phyloP scores from a whole-genome alignment of 805 yeast species.

The Yamadazyma paraphyllophila region DNA sequence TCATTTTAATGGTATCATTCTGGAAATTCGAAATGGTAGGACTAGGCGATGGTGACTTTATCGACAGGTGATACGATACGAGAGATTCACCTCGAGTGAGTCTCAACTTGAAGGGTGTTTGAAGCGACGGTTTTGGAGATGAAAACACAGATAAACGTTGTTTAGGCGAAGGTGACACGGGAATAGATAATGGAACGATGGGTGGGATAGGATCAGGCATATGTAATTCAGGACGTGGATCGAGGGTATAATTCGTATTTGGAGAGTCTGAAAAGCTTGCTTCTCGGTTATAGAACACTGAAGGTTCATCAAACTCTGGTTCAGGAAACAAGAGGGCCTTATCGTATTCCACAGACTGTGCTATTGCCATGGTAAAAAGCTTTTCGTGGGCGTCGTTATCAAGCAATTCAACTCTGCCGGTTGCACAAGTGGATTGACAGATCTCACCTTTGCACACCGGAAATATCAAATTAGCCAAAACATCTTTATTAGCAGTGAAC shows the following conservation, averaged over 20 bases:
- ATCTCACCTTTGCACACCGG: slow-evolving; percentile 12
- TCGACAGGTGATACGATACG: background rate
- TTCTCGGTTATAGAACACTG: background rate
- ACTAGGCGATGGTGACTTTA: slow-evolving; percentile 21
- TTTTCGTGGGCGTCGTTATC: slow-evolving; percentile 3
- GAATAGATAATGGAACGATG: too few species aligned
- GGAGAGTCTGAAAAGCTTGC: too few species aligned
- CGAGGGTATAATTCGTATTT: too few species aligned
- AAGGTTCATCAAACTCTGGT: background rate
- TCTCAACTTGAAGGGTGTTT: background rate
- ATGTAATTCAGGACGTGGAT: too few species aligned
- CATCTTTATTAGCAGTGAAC: slow-evolving; percentile 10
- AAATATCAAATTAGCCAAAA: slow-evolving; percentile 4
- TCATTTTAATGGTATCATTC: slow-evolving; percentile 17
- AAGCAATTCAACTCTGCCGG: slow-evolving; percentile 1
- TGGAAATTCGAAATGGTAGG: slow-evolving; percentile 16
- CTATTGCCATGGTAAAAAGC: slow-evolving; percentile 10
- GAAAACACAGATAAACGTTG: too few species aligned
- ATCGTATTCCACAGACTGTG: slow-evolving; percentile 13
- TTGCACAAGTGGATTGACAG: slow-evolving; percentile 4
- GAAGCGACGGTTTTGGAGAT: too few species aligned
- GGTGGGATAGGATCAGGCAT: too few species aligned
- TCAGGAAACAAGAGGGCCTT: background rate
- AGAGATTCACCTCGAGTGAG: background rate
- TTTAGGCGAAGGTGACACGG: too few species aligned